Evolutionary conservation across 176 grass and related monocot species (phyloP), one percentile per base, ranked within the genome.

Genomic region (Triticum dicoccoides): DNA sequence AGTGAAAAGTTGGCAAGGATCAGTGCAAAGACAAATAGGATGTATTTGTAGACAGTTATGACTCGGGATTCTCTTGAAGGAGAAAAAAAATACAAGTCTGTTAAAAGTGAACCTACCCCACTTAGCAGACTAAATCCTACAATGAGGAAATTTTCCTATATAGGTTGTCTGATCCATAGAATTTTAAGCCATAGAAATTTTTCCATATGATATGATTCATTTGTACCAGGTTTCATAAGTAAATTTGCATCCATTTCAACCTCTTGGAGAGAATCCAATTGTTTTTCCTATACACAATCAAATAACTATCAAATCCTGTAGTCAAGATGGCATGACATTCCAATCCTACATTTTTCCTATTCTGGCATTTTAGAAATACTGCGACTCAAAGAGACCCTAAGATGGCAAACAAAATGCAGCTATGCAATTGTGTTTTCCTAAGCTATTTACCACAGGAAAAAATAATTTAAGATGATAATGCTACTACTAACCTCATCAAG

Each of bases 401-500:
- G 12, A 74, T 74, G 9, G 33, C 34, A 65, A 67, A 54, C 2
- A 58, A 54, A 73, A 74, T 3, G 2, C 54, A 65, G 18, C 24
- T 8, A 65, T n/a, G 27, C 4, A 23, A 6, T 39, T 37, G 35
- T 65, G 6, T n/a, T 84, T 35, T 51, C 17, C 44, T 74, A 58
- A 70, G 65, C 13, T 78, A 35, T 52, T 41, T 84, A 73, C 9
- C 17, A 63, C 44, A 73, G 14, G 71, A 47, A 25, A 38, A 88
- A 73, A 68, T 30, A 14, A 42, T 69, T 63, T 27, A 62, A 32
- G 4, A 52, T 73, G 23, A 83, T n/a, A 82, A 85, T 51, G 34
- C 12, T 27, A 81, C 12, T 27, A 81, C 88, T 91, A 66, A 96
- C 96, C 88, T 96, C 96, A 78, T 98, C 96, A 87, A 98, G 93